phyloP scores from a whole-genome alignment of 1,284 basidiomycete species.

The Puccinia horiana region DNA sequence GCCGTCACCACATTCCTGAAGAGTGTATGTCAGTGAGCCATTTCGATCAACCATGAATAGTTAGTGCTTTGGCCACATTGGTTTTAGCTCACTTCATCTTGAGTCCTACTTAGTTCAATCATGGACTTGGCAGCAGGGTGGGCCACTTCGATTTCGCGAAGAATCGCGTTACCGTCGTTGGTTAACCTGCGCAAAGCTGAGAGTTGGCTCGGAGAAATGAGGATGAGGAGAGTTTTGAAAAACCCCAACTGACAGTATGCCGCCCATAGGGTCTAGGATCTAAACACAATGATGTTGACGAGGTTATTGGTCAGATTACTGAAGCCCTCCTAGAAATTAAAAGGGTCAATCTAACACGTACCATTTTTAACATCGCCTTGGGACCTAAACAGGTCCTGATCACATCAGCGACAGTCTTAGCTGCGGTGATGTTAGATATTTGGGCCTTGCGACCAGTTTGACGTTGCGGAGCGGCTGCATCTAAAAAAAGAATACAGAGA shows the following conservation, averaged over 20 bases:
- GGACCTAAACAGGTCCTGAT: constrained; percentile 96
- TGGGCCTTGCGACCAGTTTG: constrained; percentile 93
- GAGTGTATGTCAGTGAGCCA: constrained; percentile 6
- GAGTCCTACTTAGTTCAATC: constrained; percentile 95
- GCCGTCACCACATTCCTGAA: constrained; percentile 13
- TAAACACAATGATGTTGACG: not conserved
- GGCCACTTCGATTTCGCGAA: constrained; percentile 95
- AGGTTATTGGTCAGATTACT: not conserved
- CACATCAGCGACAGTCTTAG: constrained; percentile 99
- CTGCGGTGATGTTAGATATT: constrained; percentile 94
- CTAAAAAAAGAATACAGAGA: not conserved
- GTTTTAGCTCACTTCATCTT: constrained; percentile 81
- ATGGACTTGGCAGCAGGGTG: constrained; percentile 99
- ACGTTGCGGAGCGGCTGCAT: constrained; percentile 75
- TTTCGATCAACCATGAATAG: not conserved
- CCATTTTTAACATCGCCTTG: constrained; percentile 99
- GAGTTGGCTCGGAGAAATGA: not conserved
- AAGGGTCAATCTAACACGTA: constrained; percentile 62
- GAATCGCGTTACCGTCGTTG: constrained; percentile 95
- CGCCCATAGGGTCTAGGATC: constrained; percentile 74
- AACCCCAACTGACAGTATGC: constrained; percentile 72
- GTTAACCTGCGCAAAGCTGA: constrained; percentile 68
- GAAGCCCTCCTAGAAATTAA: not conserved
- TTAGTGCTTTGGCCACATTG: too few species aligned
- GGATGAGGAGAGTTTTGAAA: not conserved